Evolutionary conservation across 305 asterid genomes (phyloP), one percentile per base, ranked within the genome.

Genomic region (Stenogyne calaminthoides): DNA sequence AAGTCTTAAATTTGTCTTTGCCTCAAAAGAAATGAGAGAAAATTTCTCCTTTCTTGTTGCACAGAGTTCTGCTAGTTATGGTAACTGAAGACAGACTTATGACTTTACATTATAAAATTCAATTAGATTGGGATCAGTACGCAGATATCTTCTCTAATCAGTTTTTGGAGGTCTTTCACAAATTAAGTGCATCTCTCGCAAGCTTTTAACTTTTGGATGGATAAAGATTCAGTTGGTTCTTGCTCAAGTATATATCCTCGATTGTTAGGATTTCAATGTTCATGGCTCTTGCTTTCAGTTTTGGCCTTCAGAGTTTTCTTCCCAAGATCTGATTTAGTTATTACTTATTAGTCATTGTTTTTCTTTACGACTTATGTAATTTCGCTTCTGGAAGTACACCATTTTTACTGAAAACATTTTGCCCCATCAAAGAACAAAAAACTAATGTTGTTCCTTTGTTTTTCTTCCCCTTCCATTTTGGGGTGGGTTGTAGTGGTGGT

Each of bases 161-260:
- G 70, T 34, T 22, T 6, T 55, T 51, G 27, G 58, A 63, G 52
- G 37, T 63, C 63, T 10, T 59, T 73, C 46, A 34, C 20, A 47
- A 57, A 56, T 59, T 66, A 58, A 64, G 25, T 37, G 37, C 64
- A 25, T 46, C 46, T 69, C 62, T 29, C 16, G 5, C 12, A n/a
- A 52, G 64, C 59, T 6, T 55, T 49, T n/a, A 20, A 15, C 11
- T 55, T 49, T n/a, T 72, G 29, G 18, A 66, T 68, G 22, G 63
- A 67, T 34, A 9, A 36, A 6, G 51, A 46, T 14, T 20, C 51
- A 42, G 16, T 55, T 18, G 20, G 18, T 27, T 25, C 47, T 71
- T 64, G 70, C 69, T 49, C 37, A 47, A 71, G 49, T 60, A 34
- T 54, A 15, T 3, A n/a, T 9, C 56, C 25, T 5, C 7, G 60